These are phyloP conservation scores for Cystobasidium slooffiae DNA, from an alignment of 1,284 basidiomycete species.

Conservation along the genomic window DNA sequence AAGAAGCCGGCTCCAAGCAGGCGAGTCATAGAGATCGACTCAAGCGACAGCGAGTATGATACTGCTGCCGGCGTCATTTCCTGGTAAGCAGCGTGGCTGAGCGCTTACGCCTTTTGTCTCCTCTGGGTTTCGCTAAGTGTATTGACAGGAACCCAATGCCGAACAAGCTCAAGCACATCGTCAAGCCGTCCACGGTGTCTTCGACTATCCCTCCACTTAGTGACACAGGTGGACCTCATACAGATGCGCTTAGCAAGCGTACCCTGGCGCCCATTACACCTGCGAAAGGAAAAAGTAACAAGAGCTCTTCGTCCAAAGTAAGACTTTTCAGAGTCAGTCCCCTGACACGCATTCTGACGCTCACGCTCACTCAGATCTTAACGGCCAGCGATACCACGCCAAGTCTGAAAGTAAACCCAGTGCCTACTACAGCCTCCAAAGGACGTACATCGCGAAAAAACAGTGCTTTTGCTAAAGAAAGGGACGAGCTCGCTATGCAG, in stretches of 20 bases:
- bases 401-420: no score
- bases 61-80: constrained; percentile 25
- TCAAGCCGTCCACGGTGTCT: constrained; percentile 18
- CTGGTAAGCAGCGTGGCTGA: constrained; percentile 16
- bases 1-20: background rate
- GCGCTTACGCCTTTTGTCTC: background rate
- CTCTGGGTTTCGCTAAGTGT: background rate
- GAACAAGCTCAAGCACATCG: constrained; percentile 28
- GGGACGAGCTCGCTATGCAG: constrained; percentile 21
- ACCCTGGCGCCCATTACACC: no score
- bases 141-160: constrained; percentile 25
- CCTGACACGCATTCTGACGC: no score
- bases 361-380: no score
- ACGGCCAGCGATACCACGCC: no score
- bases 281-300: no score
- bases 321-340: no score
- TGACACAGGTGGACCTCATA: no score
- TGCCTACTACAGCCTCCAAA: background rate
- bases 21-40: constrained; percentile 14
- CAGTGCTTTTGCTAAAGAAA: constrained; percentile 5
- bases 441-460: background rate
- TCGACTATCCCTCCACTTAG: background rate
- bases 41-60: constrained; percentile 41
- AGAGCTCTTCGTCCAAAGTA: no score
- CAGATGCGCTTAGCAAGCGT: no score